phyloP scores from a whole-genome alignment of 805 yeast genomes.

The Isabelozyma gotoi region DNA sequence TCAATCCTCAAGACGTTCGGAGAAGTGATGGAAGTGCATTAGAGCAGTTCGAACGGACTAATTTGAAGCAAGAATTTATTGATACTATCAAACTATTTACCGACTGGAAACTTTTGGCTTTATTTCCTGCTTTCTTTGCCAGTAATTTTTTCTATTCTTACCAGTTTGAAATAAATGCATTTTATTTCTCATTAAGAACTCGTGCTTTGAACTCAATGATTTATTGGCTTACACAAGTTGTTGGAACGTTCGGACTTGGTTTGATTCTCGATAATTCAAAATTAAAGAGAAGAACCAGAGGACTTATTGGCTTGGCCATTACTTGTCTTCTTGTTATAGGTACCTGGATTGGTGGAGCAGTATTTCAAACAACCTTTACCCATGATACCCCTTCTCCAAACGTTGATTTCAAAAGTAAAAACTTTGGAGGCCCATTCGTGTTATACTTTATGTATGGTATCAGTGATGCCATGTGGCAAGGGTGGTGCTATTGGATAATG shows the following conservation, averaged over 20 bases:
- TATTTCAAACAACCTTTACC: constrained; percentile 7
- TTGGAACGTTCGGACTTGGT: constrained; percentile 9
- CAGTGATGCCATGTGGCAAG: too few relatives aligned
- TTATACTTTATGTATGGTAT: too few relatives aligned
- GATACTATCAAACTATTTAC: constrained; percentile 5
- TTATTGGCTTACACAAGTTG: constrained; percentile 12
- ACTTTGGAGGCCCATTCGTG: too few relatives aligned
- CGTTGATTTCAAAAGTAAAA: too few relatives aligned
- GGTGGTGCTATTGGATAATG: too few relatives aligned
- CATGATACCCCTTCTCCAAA: constrained; percentile 2
- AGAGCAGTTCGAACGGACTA: constrained; percentile 8
- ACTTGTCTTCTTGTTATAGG: constrained; percentile 5
- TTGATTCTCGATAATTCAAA: constrained; percentile 6
- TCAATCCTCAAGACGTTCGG: constrained; percentile 8
- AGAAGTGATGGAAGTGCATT: constrained; percentile 11
- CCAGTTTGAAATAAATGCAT: constrained; percentile 9
- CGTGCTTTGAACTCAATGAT: constrained; percentile 12
- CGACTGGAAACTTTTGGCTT: constrained; percentile 6
- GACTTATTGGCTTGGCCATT: constrained; percentile 6
- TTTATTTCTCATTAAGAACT: constrained; percentile 10
- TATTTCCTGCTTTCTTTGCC: constrained; percentile 11
- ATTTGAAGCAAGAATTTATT: constrained; percentile 5
- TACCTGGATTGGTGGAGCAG: constrained; percentile 8
- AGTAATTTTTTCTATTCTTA: constrained; percentile 11
- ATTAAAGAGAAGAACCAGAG: constrained; percentile 9